phyloP scores from a whole-genome alignment of 2,329 filamentous ascomycete genomes.

The Cyphellophora attinorum region DNA sequence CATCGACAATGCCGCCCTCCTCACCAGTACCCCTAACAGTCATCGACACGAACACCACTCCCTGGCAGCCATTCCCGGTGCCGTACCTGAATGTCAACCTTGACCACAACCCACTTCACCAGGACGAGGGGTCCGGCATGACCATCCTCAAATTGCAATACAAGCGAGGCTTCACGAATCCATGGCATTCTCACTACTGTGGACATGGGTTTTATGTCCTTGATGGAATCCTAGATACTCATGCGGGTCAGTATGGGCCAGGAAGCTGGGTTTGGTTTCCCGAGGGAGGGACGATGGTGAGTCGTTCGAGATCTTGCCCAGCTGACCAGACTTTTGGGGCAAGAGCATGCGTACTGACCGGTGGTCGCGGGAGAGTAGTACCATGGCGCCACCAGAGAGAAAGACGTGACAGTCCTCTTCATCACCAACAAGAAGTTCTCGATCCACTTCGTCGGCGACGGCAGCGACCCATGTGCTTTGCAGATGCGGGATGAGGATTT shows the following conservation, averaged over 20 bases:
- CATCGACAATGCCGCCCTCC: background rate
- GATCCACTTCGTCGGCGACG: background rate
- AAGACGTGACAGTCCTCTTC: background rate
- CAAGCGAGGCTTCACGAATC: background rate
- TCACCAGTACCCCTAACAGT: background rate
- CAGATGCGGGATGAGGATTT: background rate
- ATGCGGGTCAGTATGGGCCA: background rate
- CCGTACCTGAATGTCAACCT: background rate
- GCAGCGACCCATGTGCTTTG: background rate
- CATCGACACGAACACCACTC: background rate
- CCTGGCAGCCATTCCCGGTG: background rate
- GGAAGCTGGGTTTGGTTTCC: background rate
- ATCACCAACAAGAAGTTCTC: slow-evolving; percentile 1
- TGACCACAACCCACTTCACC: background rate
- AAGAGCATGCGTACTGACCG: too few relatives aligned
- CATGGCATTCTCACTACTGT: background rate
- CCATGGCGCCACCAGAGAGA: background rate
- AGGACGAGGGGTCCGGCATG: background rate
- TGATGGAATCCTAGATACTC: background rate
- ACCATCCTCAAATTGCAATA: background rate
- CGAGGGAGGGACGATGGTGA: background rate
- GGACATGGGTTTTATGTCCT: background rate
- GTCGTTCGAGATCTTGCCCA: too few relatives aligned
- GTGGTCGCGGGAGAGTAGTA: too few relatives aligned
- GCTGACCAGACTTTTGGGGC: too few relatives aligned